Evolutionary conservation across 1,284 basidiomycete genomes (phyloP), one percentile per base, ranked within the genome.

Genomic region (Cutaneotrichosporon arboriforme): DNA sequence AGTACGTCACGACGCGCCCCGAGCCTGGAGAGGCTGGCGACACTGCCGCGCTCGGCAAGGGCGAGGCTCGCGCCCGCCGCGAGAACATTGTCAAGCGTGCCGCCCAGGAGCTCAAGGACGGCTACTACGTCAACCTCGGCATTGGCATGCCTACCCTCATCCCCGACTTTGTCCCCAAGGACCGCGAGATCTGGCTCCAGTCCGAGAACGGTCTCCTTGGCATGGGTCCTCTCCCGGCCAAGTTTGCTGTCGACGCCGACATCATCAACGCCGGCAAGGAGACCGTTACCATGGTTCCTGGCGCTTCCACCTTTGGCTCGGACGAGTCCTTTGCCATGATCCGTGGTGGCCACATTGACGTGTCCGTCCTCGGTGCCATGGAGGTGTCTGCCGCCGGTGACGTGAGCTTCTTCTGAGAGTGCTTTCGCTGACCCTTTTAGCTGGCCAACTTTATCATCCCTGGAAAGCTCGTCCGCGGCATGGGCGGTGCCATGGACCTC

Each of bases 381-480:
- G 85, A 96, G 79, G 91, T 96, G 51, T 88, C 87, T 4, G 83
- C 87, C 59, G 83, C 84, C 14, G 92, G 92, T 51, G 91, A 96
- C 69, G 34, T 45, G 43, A 45, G 43, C 14, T 15, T 38, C 36
- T n/a, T n/a, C n/a, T n/a, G n/a, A 38, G 14, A 8, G 36, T 38
- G 36, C 5, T 14, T 37, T n/a, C 7, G 43, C 43, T 45, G 17
- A 45, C 43, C 7, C 9, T 8, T 26, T 8, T 26, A 45, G 43
- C 86, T 97, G 59, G 71, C 94, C 49, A 97, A 97, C 79, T 97
- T 90, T 73, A 97, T 96, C 90, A 90, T 97, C 62, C 91, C 92
- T 13, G 89, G 90, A 31, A 92, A 93, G 77, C 81, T 91, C 68
- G 83, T 90, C 46, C 89, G 88, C 79, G 87, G 88, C 46, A 92